A percentile compares a stretch with the other conserved stretches of the same genome.
Conservation (phyloP, 441 rosid genomes). For the Capsella rubella region DNA sequence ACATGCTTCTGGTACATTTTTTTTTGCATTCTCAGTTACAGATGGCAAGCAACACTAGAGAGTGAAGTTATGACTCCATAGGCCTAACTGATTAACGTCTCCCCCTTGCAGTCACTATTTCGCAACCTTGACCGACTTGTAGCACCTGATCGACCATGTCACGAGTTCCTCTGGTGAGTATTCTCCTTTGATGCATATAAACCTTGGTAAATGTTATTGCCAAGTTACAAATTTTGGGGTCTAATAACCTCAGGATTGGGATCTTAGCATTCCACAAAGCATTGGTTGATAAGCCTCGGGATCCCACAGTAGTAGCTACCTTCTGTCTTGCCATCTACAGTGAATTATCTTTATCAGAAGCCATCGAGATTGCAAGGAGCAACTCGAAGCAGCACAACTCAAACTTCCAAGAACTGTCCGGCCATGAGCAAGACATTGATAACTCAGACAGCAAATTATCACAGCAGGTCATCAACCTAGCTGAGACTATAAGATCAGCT, state of each 20-base stretch:
- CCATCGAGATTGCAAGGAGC: conserved; percentile 38
- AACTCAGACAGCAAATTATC: conserved; percentile 24
- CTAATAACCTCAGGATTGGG: conserved; percentile 48
- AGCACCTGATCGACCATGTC: conserved; percentile 75
- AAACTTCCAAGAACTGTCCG: conserved; percentile 39
- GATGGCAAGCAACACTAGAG: neutral
- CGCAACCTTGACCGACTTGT: conserved; percentile 64
- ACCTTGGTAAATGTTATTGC: neutral
- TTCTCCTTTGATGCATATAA: neutral
- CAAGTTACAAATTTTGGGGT: conserved; percentile 14
- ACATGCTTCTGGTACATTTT: conserved; percentile 72
- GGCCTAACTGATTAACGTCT: neutral
- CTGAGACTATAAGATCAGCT: conserved; percentile 42
- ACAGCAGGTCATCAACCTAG: conserved; percentile 38
- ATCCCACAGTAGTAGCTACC: conserved; percentile 44
- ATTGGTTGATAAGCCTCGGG: conserved; percentile 50
- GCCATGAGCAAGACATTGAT: neutral
- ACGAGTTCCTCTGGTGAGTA: conserved; percentile 63
- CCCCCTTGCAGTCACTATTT: conserved; percentile 60
- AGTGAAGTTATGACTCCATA: neutral
- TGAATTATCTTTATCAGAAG: conserved; percentile 41
- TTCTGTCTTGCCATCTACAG: conserved; percentile 45
- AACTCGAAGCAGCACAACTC: conserved; percentile 39
- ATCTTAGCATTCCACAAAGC: conserved; percentile 60
- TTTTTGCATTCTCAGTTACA: conserved; percentile 18